A percentile compares a stretch with the other conserved stretches of the same genome.
These are phyloP conservation scores for Apiospora rasikravindrae DNA, from an alignment of 2,329 filamentous ascomycete genomes.

Conservation along the genomic window DNA sequence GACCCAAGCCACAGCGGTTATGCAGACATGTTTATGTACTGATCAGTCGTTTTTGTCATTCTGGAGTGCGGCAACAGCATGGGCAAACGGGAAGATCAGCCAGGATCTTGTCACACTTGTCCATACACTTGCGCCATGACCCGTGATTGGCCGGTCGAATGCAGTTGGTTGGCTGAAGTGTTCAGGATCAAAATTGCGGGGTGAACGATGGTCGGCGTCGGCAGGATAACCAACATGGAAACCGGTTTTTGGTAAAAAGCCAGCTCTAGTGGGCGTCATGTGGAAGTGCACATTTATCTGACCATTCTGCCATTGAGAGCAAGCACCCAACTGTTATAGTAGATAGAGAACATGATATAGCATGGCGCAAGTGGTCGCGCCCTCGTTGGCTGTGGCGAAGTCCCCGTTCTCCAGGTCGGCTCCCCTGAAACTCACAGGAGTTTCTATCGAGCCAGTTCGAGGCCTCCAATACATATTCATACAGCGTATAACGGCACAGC, in stretches of 20 bases:
- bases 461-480: not conserved
- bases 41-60: not conserved
- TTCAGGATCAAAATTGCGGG: not conserved
- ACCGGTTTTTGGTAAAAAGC: not conserved
- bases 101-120: not conserved
- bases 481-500: not conserved
- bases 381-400: slow-evolving; percentile 2
- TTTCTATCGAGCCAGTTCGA: not conserved
- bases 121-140: not conserved
- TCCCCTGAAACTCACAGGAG: not conserved
- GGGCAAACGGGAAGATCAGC: not conserved
- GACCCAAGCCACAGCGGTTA: not conserved
- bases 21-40: not conserved
- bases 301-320: not conserved
- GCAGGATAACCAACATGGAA: not conserved
- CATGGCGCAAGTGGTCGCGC: not conserved
- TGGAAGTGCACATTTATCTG: not conserved
- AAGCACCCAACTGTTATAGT: not conserved
- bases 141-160: not conserved
- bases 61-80: not conserved
- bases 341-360: too few relatives aligned
- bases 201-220: not conserved
- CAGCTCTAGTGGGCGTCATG: not conserved
- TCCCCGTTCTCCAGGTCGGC: not conserved
- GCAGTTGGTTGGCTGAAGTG: not conserved